Evolutionary conservation across 2,329 filamentous ascomycete genomes (phyloP).

Genomic region (Colletotrichum sp.): DNA sequence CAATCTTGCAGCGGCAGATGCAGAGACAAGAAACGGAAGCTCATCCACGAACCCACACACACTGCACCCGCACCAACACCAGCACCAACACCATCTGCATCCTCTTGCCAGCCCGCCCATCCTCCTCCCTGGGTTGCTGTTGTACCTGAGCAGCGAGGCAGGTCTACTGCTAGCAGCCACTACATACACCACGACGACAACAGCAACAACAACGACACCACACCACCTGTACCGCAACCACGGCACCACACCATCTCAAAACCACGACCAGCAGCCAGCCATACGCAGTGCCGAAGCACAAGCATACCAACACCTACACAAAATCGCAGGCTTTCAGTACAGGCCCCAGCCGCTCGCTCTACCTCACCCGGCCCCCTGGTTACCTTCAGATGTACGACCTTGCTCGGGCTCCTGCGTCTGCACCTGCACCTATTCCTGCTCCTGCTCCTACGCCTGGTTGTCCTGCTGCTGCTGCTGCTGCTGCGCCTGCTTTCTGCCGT

Average conservation of each 20-base stretch:
- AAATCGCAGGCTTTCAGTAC: not conserved
- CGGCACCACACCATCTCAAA: not conserved
- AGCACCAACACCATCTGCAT: not conserved
- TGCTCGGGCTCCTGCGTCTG: not conserved
- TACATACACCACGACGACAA: not conserved
- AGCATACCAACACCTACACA: not conserved
- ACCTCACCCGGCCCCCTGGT: not conserved
- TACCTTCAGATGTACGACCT: constrained; percentile 1
- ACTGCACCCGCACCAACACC: not conserved
- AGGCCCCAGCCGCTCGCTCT: not conserved
- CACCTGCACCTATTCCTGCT: not conserved
- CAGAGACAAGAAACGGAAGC: not conserved
- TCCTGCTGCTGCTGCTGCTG: not conserved
- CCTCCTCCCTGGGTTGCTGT: not conserved
- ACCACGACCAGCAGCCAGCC: not conserved
- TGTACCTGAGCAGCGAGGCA: not conserved
- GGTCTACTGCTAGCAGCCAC: not conserved
- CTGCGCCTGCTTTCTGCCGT: not conserved
- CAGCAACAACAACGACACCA: not conserved
- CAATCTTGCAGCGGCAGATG: constrained; percentile 17
- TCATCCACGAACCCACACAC: not conserved
- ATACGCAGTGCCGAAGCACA: not conserved
- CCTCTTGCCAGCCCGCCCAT: not conserved
- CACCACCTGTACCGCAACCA: not conserved
- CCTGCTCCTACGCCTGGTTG: not conserved